Percentiles rank a stretch among this genome's conserved stretches.
Evolutionary conservation across 306 rosid genomes (phyloP).

Genomic region (Quercus mongolica): DNA sequence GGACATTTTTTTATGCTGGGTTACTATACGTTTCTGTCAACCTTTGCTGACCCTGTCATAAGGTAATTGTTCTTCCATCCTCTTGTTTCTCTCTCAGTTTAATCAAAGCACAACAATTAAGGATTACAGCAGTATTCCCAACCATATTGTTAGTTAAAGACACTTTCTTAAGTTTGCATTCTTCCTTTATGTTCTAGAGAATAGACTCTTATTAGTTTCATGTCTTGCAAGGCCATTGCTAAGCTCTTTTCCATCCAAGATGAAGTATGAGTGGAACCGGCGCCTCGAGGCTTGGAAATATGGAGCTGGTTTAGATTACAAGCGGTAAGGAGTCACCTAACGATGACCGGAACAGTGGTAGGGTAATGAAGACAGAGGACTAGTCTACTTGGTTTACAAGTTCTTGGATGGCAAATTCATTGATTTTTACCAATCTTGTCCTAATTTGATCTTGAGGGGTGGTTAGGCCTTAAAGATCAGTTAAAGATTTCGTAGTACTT

Average conservation of each 20-base stretch:
- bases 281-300: conserved; percentile 92
- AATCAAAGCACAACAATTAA: neutral
- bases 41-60: conserved; percentile 65
- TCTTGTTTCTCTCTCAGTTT: neutral
- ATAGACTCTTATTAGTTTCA: conserved; percentile 12
- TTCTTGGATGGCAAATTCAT: neutral
- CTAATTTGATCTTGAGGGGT: neutral
- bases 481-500: neutral
- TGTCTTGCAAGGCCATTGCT: conserved; percentile 53
- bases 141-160: neutral
- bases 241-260: conserved; percentile 49
- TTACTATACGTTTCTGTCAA: conserved; percentile 66
- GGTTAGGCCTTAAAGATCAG: neutral
- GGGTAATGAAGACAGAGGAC: neutral
- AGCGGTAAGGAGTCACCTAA: conserved; percentile 37
- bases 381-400: neutral
- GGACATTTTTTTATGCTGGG: conserved; percentile 83
- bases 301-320: conserved; percentile 93
- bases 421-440: neutral
- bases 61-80: conserved; percentile 41
- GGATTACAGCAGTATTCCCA: neutral
- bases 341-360: neutral
- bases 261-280: conserved; percentile 65
- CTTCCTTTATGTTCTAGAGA: neutral
- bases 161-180: neutral